A percentile compares a stretch with the other conserved stretches of the same genome.
Evolutionary conservation across 352 stramenopile species (phyloP).

Genomic region (Phytophthora capsici): DNA sequence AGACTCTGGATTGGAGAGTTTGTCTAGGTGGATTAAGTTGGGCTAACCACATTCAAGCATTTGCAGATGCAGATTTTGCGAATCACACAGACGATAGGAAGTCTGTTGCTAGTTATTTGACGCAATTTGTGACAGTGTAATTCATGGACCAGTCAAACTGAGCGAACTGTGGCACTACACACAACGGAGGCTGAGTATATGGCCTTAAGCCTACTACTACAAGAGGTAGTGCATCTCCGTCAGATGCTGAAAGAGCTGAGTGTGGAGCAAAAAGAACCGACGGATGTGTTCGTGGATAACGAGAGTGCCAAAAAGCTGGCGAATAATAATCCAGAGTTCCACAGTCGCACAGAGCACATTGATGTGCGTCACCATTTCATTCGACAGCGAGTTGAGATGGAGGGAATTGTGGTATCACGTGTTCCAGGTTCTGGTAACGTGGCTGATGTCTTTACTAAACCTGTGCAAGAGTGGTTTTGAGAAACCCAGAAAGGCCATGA

Average conservation of each 20-base stretch:
- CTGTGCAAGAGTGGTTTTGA: no score
- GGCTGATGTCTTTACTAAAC: slow-evolving; percentile 34
- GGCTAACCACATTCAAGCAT: slow-evolving; percentile 10
- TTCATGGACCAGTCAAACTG: slow-evolving; percentile 28
- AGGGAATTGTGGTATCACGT: no score
- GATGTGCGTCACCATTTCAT: no score
- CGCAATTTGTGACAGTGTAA: slow-evolving; percentile 21
- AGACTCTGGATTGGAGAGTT: slow-evolving; percentile 12
- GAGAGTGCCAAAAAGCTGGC: slow-evolving; percentile 27
- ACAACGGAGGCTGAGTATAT: no score
- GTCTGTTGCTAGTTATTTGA: slow-evolving; percentile 28
- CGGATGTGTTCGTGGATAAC: slow-evolving; percentile 30
- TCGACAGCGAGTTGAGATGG: no score
- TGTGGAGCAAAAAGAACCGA: slow-evolving; percentile 15
- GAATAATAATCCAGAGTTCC: no score
- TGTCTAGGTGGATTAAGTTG: slow-evolving; percentile 1
- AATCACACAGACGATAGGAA: no score
- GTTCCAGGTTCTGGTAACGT: slow-evolving; percentile 27
- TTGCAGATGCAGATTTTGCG: slow-evolving; percentile 29
- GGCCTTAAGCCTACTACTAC: no score
- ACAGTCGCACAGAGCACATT: no score
- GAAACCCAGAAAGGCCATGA: no score
- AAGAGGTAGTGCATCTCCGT: no score
- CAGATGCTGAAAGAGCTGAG: no score
- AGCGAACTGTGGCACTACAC: slow-evolving; percentile 33